Conservation (phyloP, 306 rosid species). For the Comarum palustre region DNA sequence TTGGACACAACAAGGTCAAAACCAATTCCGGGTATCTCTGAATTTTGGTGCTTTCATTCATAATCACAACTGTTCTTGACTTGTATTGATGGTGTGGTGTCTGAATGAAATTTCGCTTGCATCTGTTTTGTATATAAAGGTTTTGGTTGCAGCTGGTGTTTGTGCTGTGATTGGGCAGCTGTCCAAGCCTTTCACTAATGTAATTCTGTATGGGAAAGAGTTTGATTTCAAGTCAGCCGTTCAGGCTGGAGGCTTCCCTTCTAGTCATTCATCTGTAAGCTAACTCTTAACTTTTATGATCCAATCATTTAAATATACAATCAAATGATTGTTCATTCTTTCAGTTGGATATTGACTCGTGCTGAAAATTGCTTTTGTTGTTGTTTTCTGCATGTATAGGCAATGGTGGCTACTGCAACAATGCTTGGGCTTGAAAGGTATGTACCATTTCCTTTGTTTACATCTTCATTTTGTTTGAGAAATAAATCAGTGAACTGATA, state of each 20-base stretch:
- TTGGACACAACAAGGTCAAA: constrained; percentile 72
- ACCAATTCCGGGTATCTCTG: constrained; percentile 16
- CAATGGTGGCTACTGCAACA: constrained; percentile 79
- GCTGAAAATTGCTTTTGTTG: constrained; percentile 20
- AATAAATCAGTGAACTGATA: not conserved
- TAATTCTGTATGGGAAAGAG: constrained; percentile 58
- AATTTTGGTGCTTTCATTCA: not conserved
- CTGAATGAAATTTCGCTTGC: not conserved
- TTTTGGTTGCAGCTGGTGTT: constrained; percentile 66
- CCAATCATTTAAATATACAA: not conserved
- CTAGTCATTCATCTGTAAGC: constrained; percentile 88
- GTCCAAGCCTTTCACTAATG: constrained; percentile 70
- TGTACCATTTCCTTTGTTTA: constrained; percentile 9
- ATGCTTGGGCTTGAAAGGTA: constrained; percentile 82
- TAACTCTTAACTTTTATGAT: not conserved
- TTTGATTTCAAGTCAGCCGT: constrained; percentile 56
- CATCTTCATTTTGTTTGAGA: not conserved
- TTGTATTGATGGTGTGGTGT: constrained; percentile 1
- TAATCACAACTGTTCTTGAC: not conserved
- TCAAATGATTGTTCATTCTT: not conserved
- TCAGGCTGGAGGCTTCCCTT: constrained; percentile 93
- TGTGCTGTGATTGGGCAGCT: constrained; percentile 76
- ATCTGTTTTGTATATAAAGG: constrained; percentile 33
- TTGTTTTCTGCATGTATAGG: constrained; percentile 45
- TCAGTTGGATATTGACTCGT: constrained; percentile 24